phyloP scores from a whole-genome alignment of 2,329 filamentous ascomycete species.

The Apiospora pterosperma region DNA sequence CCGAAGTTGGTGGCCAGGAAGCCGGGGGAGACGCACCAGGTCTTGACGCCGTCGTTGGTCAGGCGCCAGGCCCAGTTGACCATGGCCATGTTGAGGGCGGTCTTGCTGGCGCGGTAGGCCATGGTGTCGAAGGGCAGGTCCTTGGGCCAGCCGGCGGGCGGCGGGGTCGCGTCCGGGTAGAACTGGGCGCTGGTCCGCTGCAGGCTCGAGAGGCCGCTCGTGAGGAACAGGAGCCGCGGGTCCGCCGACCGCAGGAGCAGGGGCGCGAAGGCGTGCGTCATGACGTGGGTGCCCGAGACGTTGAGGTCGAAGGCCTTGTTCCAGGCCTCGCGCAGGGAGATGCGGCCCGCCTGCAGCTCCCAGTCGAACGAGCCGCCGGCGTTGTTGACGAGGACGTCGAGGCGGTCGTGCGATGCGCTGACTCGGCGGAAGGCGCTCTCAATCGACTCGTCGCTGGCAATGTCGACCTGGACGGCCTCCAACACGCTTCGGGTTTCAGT shows the following conservation, averaged over 20 bases:
- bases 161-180: slow-evolving; percentile 27
- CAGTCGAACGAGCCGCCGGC: slow-evolving; percentile 46
- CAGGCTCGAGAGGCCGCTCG: slow-evolving; percentile 36
- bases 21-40: slow-evolving; percentile 36
- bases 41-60: slow-evolving; percentile 43
- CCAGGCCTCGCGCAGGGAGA: slow-evolving; percentile 35
- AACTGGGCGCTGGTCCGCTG: slow-evolving; percentile 18
- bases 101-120: slow-evolving; percentile 36
- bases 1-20: slow-evolving; percentile 36
- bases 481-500: slow-evolving; percentile 29
- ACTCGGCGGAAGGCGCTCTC: slow-evolving; percentile 40
- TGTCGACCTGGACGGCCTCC: slow-evolving; percentile 44
- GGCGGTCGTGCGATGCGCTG: slow-evolving; percentile 32
- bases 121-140: slow-evolving; percentile 7
- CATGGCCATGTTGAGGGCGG: slow-evolving; percentile 46
- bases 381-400: slow-evolving; percentile 57
- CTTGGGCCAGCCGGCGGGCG: slow-evolving; percentile 2
- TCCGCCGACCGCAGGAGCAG: slow-evolving; percentile 41
- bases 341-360: slow-evolving; percentile 20
- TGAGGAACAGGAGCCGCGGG: slow-evolving; percentile 47
- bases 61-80: slow-evolving; percentile 38
- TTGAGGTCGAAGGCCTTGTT: slow-evolving; percentile 49
- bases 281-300: slow-evolving; percentile 40
- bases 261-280: slow-evolving; percentile 37
- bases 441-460: slow-evolving; percentile 52